A percentile compares a stretch with the other conserved stretches of the same genome.
Conservation (phyloP, 495 filamentous ascomycete species). For the Oidiodendron maius region DNA sequence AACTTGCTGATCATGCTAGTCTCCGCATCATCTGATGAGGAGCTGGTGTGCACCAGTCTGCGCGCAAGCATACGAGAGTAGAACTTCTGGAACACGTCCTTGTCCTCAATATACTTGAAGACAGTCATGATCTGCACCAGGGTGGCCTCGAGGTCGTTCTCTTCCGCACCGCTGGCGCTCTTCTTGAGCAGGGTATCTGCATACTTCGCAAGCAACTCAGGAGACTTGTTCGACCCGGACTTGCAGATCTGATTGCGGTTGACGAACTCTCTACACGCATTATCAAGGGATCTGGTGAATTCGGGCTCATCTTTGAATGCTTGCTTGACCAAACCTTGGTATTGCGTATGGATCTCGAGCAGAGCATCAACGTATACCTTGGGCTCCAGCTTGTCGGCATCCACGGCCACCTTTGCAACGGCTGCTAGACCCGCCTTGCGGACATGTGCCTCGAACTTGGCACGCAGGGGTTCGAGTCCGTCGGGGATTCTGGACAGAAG, state of each 20-base stretch:
- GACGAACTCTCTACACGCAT: conserved; percentile 95
- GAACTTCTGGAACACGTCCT: conserved; percentile 99
- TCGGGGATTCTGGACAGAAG: conserved; percentile 87
- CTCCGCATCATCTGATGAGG: conserved; percentile 94
- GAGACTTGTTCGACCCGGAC: conserved; percentile 83
- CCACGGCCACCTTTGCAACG: conserved; percentile 84
- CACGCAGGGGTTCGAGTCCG: conserved; percentile 82
- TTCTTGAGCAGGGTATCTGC: conserved; percentile 92
- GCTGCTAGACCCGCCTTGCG: conserved; percentile 80
- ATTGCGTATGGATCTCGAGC: conserved; percentile 88
- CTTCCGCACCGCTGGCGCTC: conserved; percentile 83
- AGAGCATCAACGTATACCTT: conserved; percentile 95
- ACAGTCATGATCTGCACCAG: conserved; percentile 98
- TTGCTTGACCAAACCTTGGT: conserved; percentile 82
- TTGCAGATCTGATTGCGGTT: conserved; percentile 96
- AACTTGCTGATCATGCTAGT: conserved; percentile 99
- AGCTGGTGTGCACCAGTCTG: conserved; percentile 87
- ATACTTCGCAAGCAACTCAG: conserved; percentile 91
- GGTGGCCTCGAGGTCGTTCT: conserved; percentile 85
- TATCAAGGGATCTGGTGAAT: conserved; percentile 93
- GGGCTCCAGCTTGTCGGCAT: conserved; percentile 87
- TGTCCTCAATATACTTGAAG: conserved; percentile 99
- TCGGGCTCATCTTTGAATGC: conserved; percentile 95
- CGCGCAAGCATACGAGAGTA: conserved; percentile 96
- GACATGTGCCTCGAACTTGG: conserved; percentile 88